Evolutionary conservation across 2,329 filamentous ascomycete genomes (phyloP).

Genomic region (Xylaria sp.): DNA sequence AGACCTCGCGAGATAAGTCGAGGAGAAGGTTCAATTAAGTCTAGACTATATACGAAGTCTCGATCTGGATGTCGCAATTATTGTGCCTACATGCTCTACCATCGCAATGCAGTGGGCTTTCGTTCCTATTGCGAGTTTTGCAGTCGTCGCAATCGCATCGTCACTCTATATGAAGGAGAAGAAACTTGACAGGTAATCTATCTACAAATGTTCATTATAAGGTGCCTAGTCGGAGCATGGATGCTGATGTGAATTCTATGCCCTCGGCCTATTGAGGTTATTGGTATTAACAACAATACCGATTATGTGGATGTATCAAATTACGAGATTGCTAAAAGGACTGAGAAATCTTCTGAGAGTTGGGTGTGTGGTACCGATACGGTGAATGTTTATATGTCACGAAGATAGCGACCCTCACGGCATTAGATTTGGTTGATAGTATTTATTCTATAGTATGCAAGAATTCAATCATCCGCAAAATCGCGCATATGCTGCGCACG

Average conservation of each 20-base stretch:
- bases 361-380: background rate
- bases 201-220: background rate
- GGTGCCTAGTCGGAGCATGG: background rate
- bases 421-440: too few species aligned
- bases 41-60: constrained; percentile 71
- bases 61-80: constrained; percentile 60
- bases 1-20: constrained; percentile 67
- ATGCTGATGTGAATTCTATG: background rate
- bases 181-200: constrained; percentile 49
- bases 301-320: background rate
- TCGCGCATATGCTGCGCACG: background rate
- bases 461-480: background rate
- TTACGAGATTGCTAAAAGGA: background rate
- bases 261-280: background rate
- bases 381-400: too few species aligned
- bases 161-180: constrained; percentile 63
- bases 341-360: background rate
- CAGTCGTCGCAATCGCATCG: constrained; percentile 46
- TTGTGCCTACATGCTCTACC: constrained; percentile 72
- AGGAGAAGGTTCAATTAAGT: constrained; percentile 71
- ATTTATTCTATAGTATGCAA: background rate
- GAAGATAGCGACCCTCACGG: too few species aligned
- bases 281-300: background rate
- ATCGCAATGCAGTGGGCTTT: constrained; percentile 49
- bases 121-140: constrained; percentile 45